Evolutionary conservation across 2,329 filamentous ascomycete species (phyloP), one percentile per base, ranked within the genome.

Genomic region (Fusarium denticulatum): DNA sequence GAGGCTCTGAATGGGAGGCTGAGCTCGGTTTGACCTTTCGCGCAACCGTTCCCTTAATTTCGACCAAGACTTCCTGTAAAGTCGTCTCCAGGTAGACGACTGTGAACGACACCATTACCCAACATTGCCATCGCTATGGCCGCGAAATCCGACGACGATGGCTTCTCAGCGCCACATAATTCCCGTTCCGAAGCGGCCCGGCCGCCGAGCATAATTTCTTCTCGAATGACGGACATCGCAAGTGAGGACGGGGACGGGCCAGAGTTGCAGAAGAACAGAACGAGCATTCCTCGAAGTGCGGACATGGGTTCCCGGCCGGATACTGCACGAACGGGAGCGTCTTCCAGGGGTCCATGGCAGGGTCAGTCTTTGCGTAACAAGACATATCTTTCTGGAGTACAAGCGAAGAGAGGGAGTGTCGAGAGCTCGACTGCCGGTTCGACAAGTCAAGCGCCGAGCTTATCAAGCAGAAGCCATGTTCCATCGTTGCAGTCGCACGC

Each of bases 401-500:
- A 86, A 36, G 82, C 83, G 7, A 86, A 86, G 75, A 81, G 85
- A 62, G 79, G 79, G 26, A 87, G 85, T 60, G 76, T 83, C 62
- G 82, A 83, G 20, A 82, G 82, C 62, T 81, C 85, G 36, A 85
- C 81, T 24, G 87, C 81, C 80, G 90, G 82, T 74, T 88, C 88
- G 73, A 92, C 86, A 60, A 87, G 86, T 22, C 79, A 78, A 58
- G 69, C 80, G 28, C 77, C 79, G 6, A 96, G 92, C 74, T 88
- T 93, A 46, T 87, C 92, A 50, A 95, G 92, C 80, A 90, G 92
- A 79, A 96, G 94, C 46, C 96, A 99, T 86, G 95, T 97, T 26
- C 95, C 96, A 3, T 95, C 93, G 4, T 85, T 99, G 60, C 92
- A 94, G 6, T 95, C 94, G 22, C 93, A 96, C 79, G 96, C 94